phyloP scores from a whole-genome alignment of 768 basidiomycete species.

The Hypsizygus marmoreus region DNA sequence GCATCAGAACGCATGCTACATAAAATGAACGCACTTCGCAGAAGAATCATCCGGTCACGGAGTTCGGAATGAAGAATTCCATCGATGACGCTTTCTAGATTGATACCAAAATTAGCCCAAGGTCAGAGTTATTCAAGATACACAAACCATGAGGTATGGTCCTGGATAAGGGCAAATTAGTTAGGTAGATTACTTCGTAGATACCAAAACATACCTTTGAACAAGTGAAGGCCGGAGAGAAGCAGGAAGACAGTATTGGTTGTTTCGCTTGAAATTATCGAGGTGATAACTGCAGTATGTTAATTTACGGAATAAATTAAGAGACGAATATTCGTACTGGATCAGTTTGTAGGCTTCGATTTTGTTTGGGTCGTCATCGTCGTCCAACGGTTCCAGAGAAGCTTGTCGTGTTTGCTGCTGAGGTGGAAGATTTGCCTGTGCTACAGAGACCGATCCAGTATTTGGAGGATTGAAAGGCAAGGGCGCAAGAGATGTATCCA shows the following conservation, averaged over 20 bases:
- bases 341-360: slow-evolving; percentile 83
- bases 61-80: slow-evolving; percentile 87
- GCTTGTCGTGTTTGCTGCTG: slow-evolving; percentile 25
- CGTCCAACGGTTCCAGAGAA: slow-evolving; percentile 51
- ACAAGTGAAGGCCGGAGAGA: slow-evolving; percentile 87
- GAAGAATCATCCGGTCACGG: slow-evolving; percentile 87
- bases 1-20: too few species aligned
- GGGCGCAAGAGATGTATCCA: slow-evolving; percentile 54
- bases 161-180: slow-evolving; percentile 36
- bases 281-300: slow-evolving; percentile 72
- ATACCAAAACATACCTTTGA: slow-evolving; percentile 57
- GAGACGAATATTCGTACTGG: slow-evolving; percentile 47
- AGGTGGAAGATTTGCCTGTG: slow-evolving; percentile 36
- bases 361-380: slow-evolving; percentile 71
- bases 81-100: slow-evolving; percentile 86
- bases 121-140: background rate
- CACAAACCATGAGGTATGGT: slow-evolving; percentile 80
- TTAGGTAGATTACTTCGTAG: background rate
- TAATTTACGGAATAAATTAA: slow-evolving; percentile 2
- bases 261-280: slow-evolving; percentile 86
- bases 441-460: slow-evolving; percentile 27
- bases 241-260: slow-evolving; percentile 83
- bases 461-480: slow-evolving; percentile 47
- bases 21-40: slow-evolving; percentile 62
- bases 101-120: slow-evolving; percentile 11